A percentile compares a stretch with the other conserved stretches of the same genome.
Evolutionary conservation across 1,284 basidiomycete species (phyloP).

Genomic region (Ceratobasidium papillatum): DNA sequence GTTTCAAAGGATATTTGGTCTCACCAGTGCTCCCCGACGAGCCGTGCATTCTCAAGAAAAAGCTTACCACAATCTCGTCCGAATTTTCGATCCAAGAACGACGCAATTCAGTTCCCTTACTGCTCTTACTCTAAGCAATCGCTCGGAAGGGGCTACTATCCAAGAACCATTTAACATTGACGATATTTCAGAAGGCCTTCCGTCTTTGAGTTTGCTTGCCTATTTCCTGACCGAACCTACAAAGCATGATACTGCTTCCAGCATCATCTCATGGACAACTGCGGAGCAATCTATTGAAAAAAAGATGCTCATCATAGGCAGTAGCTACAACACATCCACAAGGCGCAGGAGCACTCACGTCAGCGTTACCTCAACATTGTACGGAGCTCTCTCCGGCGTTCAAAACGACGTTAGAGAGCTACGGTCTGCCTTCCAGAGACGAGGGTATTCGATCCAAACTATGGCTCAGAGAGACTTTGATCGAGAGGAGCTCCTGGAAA

Average conservation of each 20-base stretch:
- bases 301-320: slow-evolving; percentile 31
- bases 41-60: too few relatives aligned
- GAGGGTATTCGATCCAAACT: slow-evolving; percentile 2
- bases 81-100: not conserved
- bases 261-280: not conserved
- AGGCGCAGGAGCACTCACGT: not conserved
- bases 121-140: not conserved
- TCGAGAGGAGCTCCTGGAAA: not conserved
- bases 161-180: not conserved
- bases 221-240: not conserved
- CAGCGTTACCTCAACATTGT: not conserved
- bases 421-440: not conserved
- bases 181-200: not conserved
- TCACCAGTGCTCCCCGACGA: too few relatives aligned
- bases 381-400: not conserved
- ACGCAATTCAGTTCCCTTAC: not conserved
- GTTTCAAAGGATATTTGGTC: too few relatives aligned
- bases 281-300: not conserved
- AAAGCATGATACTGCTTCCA: not conserved
- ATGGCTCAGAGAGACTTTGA: not conserved
- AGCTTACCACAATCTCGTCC: too few relatives aligned
- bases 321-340: not conserved
- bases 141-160: not conserved
- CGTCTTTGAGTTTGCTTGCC: not conserved
- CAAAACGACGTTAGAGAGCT: slow-evolving; percentile 14